Conservation (phyloP, 2,329 filamentous ascomycete genomes). For the Cytospora mali region DNA sequence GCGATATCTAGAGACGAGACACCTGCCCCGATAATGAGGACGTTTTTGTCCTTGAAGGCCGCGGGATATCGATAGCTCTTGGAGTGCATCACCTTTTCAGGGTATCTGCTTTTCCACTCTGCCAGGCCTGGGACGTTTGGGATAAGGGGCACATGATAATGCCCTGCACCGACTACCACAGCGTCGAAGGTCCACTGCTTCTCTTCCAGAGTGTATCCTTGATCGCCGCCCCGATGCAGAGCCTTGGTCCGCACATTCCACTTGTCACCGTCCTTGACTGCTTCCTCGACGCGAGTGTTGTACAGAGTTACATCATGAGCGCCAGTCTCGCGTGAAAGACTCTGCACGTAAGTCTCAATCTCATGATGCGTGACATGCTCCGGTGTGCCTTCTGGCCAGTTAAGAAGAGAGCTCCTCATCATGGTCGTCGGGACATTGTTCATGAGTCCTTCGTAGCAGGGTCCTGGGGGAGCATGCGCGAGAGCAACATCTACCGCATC, state of each 20-base stretch:
- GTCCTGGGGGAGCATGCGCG: conserved; percentile 48
- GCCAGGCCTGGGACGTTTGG: conserved; percentile 62
- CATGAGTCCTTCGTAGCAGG: conserved; percentile 63
- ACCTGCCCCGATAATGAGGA: conserved; percentile 58
- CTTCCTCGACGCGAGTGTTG: conserved; percentile 59
- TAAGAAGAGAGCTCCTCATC: conserved; percentile 45
- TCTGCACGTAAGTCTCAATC: conserved; percentile 63
- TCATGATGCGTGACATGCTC: conserved; percentile 60
- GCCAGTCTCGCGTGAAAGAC: conserved; percentile 53
- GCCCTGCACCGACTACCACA: conserved; percentile 67
- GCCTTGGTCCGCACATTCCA: conserved; percentile 58
- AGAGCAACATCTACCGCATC: conserved; percentile 4
- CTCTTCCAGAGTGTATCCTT: conserved; percentile 35
- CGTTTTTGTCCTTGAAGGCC: conserved; percentile 52
- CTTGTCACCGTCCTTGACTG: conserved; percentile 29
- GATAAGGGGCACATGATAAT: conserved; percentile 66
- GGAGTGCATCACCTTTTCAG: conserved; percentile 62
- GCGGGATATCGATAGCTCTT: conserved; percentile 71
- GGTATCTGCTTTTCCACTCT: conserved; percentile 58
- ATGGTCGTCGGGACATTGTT: conserved; percentile 73
- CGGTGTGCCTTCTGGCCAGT: conserved; percentile 62
- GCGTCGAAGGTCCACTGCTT: conserved; percentile 57
- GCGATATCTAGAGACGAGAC: conserved; percentile 48
- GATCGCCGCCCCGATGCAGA: conserved; percentile 36
- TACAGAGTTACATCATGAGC: conserved; percentile 55